Evolutionary conservation across 2,329 filamentous ascomycete genomes (phyloP).

Genomic region (Bipolaris bicolor): DNA sequence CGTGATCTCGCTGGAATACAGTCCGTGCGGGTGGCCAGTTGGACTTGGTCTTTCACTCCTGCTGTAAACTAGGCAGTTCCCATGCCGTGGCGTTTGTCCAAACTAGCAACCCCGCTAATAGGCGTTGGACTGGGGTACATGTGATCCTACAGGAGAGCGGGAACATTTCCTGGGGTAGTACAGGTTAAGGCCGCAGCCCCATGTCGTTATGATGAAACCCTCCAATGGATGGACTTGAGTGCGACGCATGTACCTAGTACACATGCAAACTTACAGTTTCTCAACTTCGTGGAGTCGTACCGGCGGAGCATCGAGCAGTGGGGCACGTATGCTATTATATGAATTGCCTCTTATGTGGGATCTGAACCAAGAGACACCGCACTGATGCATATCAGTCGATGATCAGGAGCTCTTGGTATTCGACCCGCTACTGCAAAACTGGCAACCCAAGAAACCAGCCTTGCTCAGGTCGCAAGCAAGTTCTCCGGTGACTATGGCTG

Average conservation of each 20-base stretch:
- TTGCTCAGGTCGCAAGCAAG: neutral
- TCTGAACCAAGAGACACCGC: neutral
- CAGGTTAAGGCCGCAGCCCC: slow-evolving; percentile 21
- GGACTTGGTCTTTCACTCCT: slow-evolving; percentile 17
- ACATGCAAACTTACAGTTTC: slow-evolving; percentile 13
- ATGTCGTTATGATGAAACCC: slow-evolving; percentile 19
- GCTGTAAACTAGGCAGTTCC: slow-evolving; percentile 2
- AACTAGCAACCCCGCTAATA: slow-evolving; percentile 30
- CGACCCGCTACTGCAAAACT: neutral
- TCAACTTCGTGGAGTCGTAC: slow-evolving; percentile 13
- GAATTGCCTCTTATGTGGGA: neutral
- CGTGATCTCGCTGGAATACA: slow-evolving; percentile 24
- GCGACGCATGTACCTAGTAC: slow-evolving; percentile 9
- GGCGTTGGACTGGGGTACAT: slow-evolving; percentile 20
- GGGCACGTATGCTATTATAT: neutral
- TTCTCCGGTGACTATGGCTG: slow-evolving; percentile 3
- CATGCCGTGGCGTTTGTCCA: slow-evolving; percentile 21
- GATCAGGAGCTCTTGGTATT: too few relatives aligned
- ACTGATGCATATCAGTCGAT: too few relatives aligned
- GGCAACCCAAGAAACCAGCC: neutral
- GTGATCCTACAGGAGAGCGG: slow-evolving; percentile 17
- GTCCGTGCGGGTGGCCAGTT: slow-evolving; percentile 18
- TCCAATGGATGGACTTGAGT: slow-evolving; percentile 14
- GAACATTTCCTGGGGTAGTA: slow-evolving; percentile 31
- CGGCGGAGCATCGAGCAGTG: neutral